Evolutionary conservation across 306 rosid genomes (phyloP), one percentile per base, ranked within the genome.

Genomic region (Prunus salicina): DNA sequence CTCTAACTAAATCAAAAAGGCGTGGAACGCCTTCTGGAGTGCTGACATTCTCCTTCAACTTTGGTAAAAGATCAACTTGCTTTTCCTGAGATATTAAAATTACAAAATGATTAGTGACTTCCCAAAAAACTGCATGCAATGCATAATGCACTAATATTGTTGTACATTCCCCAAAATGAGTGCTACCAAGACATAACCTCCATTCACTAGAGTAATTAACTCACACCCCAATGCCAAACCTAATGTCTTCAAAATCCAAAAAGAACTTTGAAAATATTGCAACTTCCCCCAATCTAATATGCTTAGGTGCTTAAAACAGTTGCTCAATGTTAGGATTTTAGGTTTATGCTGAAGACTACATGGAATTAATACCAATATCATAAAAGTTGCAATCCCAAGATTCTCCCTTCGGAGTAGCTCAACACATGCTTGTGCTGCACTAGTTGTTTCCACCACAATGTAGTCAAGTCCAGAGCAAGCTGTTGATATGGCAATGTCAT

Each of bases 1-100:
- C 96, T 82, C 85, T 85, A 51, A 95, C 88, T 78, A 95, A 80
- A 87, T 95, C 96, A 74, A 92, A 92, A 68, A 95, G 93, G 60
- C 97, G 97, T 10, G 89, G 96, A 88, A 95, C 97, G 38, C 93
- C 96, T 84, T 90, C 97, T 2, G 98, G 97, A 80, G 92, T 85
- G 77, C 70, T 85, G 38, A 88, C 85, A 8, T 80, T 89, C 83
- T 77, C 84, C 87, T 86, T 90, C 85, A 88, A 6, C 81, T 71
- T 88, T 73, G 92, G 85, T 70, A 90, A 87, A 68, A 84, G 83
- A 82, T 87, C 82, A 80, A 71, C 86, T 82, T 95, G 98, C 86
- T 95, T 92, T 80, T 92, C 97, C 98, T 92, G 89, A 67, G 79
- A n/a, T 24, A 64, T 71, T 73, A 75, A 63, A 51, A 64, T 28